Conservation (phyloP, 2,329 filamentous ascomycete genomes). For the Lasiodiplodia sp. region DNA sequence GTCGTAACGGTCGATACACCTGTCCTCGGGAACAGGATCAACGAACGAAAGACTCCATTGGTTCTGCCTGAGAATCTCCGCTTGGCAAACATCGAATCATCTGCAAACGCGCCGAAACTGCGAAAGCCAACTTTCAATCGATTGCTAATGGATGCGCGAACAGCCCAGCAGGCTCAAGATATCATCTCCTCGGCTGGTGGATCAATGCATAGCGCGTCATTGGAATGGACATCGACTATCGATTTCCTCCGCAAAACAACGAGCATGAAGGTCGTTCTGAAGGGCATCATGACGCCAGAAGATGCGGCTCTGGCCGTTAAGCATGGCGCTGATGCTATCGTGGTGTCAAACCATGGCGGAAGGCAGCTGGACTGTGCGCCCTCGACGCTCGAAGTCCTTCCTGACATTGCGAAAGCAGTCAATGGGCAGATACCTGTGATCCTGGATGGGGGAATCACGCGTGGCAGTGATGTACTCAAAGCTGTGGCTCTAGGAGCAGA, state of each 20-base stretch:
- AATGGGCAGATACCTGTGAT: conserved; percentile 48
- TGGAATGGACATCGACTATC: conserved; percentile 34
- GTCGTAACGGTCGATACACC: conserved; percentile 42
- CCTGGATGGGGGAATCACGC: conserved; percentile 68
- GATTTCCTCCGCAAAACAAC: not conserved
- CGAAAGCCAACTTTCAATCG: conserved; percentile 30
- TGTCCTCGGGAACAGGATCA: conserved; percentile 41
- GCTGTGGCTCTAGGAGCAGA: conserved; percentile 69
- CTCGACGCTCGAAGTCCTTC: conserved; percentile 45
- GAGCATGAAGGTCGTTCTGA: conserved; percentile 46
- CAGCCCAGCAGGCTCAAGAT: conserved; percentile 33
- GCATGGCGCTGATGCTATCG: conserved; percentile 54
- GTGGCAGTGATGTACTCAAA: conserved; percentile 72
- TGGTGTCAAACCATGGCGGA: conserved; percentile 61
- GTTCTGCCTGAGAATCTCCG: conserved; percentile 32
- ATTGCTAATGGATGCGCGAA: conserved; percentile 35
- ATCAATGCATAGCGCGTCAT: conserved; percentile 29
- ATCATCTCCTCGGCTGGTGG: conserved; percentile 30
- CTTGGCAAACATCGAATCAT: conserved; percentile 35
- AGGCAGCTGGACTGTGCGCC: conserved; percentile 57
- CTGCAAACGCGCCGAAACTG: not conserved
- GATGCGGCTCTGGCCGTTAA: conserved; percentile 52
- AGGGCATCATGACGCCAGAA: conserved; percentile 50
- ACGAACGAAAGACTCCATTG: conserved; percentile 36
- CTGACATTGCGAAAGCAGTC: conserved; percentile 59